These are phyloP conservation scores for Claviceps humidiphila DNA, from an alignment of 2,329 filamentous ascomycete genomes.

Conservation along the genomic window DNA sequence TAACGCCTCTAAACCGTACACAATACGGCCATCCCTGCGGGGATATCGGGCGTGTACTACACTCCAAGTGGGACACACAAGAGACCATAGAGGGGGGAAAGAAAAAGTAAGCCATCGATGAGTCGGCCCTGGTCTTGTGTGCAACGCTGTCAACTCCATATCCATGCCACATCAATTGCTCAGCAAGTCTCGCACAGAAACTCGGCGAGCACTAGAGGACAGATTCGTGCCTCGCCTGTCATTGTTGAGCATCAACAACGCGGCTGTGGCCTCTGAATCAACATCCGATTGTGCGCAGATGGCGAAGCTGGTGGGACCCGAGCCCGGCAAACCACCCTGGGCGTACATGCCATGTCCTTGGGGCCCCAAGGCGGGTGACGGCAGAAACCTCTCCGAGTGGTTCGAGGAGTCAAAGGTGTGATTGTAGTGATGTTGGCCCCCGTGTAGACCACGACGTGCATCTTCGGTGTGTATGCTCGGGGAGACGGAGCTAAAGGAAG, in stretches of 20 bases:
- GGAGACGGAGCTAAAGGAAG: constrained; percentile 26
- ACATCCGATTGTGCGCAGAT: constrained; percentile 42
- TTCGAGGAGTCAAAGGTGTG: constrained; percentile 18
- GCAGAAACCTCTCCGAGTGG: too few species aligned
- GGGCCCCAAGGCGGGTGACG: constrained; percentile 45
- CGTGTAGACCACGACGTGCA: constrained; percentile 29
- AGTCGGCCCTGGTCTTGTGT: too few species aligned
- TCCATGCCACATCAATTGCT: constrained; percentile 27
- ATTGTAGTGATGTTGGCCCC: constrained; percentile 37
- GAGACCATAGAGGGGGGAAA: too few species aligned
- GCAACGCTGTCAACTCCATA: too few species aligned
- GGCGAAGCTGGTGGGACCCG: constrained; percentile 44
- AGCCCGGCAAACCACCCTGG: constrained; percentile 31
- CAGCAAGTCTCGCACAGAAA: constrained; percentile 42
- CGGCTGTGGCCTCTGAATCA: constrained; percentile 72
- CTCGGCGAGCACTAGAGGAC: constrained; percentile 25
- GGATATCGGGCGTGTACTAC: too few species aligned
- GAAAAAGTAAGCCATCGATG: too few species aligned
- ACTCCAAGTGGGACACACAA: too few species aligned
- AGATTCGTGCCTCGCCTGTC: constrained; percentile 46
- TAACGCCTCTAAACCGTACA: too few species aligned
- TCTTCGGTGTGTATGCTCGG: constrained; percentile 37
- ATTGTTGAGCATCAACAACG: constrained; percentile 74
- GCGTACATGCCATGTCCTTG: constrained; percentile 24
- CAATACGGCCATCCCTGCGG: too few species aligned